These are phyloP conservation scores for Iberis amara DNA, from an alignment of 441 rosid genomes.

Conservation along the genomic window DNA sequence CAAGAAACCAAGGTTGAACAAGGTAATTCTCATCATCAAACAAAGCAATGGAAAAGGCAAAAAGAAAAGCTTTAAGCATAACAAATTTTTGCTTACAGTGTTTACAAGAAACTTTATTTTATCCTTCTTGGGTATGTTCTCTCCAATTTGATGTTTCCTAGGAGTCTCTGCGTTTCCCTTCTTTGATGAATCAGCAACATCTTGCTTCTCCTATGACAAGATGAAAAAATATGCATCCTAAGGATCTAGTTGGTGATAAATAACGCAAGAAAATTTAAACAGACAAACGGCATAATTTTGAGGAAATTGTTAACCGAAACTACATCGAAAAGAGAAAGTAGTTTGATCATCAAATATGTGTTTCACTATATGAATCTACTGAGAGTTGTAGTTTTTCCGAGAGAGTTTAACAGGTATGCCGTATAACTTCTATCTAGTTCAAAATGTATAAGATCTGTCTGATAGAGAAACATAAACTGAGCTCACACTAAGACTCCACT, in stretches of 20 bases:
- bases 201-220: slow-evolving; percentile 27
- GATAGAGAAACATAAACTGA: slow-evolving; percentile 14
- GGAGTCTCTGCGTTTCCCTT: slow-evolving; percentile 30
- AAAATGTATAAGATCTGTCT: slow-evolving; percentile 8
- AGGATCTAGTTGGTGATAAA: slow-evolving; percentile 4
- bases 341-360: too few relatives aligned
- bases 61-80: neutral
- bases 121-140: slow-evolving; percentile 71
- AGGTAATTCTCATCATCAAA: neutral
- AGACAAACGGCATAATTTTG: neutral
- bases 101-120: slow-evolving; percentile 59
- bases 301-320: too few relatives aligned
- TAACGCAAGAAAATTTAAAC: slow-evolving; percentile 5
- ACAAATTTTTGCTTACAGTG: slow-evolving; percentile 47
- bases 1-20: neutral
- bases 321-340: too few relatives aligned
- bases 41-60: neutral
- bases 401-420: too few relatives aligned
- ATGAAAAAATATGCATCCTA: slow-evolving; percentile 6
- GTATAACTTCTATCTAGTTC: too few relatives aligned
- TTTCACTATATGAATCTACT: neutral
- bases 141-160: slow-evolving; percentile 46
- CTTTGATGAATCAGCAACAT: slow-evolving; percentile 20
- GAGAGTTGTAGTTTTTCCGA: neutral
- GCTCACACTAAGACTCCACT: slow-evolving; percentile 3